Base-by-base conservation (phyloP, 306 rosid species). In the Vigna radiata region DNA sequence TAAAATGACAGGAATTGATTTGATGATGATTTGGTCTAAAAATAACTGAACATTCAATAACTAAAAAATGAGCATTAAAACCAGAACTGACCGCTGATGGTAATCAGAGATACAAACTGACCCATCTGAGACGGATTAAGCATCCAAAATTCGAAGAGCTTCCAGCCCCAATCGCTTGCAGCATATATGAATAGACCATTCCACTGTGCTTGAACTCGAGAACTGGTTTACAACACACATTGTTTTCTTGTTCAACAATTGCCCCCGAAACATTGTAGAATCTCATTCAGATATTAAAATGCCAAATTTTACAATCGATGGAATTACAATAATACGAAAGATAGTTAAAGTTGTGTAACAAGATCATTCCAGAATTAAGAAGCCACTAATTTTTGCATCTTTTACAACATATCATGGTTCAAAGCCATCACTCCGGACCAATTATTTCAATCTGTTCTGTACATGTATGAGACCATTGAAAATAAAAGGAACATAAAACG, bases 401-500 rank as follows among this genome's bases (percentile, higher is more conserved):
- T 39, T 70, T n/a, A 82, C 74, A 50, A 61, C 60, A 75, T 46
- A 63, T 70, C 14, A 68, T 31, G 66, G 61, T 74, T 36, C 50
- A 16, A 59, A 17, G 70, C 47, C 29, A 5, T 12, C 47, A 31
- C 50, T 54, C 10, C n/a, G 64, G 29, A 65, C 19, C 68, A 19
- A 33, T 39, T 81, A 81, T 60, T 73, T 62, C 65, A 59, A 61
- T 46, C 17, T 55, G 17, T 70, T 53, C 61, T 82, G 75, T 86
- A 68, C 79, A 85, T 37, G 37, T 18, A 68, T 44, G 49, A 81
- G 75, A 64, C 41, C 44, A 69, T 33, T 37, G 64, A 66, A 58
- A 68, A 23, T 7, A 1, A 61, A 67, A 54, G 50, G 56, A 85
- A 65, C 73, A 78, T 41, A 44, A 64, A 76, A 18, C 61, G 21